These are phyloP conservation scores for Lactuca saligna DNA, from an alignment of 129 eudicot genomes.

Conservation along the genomic window DNA sequence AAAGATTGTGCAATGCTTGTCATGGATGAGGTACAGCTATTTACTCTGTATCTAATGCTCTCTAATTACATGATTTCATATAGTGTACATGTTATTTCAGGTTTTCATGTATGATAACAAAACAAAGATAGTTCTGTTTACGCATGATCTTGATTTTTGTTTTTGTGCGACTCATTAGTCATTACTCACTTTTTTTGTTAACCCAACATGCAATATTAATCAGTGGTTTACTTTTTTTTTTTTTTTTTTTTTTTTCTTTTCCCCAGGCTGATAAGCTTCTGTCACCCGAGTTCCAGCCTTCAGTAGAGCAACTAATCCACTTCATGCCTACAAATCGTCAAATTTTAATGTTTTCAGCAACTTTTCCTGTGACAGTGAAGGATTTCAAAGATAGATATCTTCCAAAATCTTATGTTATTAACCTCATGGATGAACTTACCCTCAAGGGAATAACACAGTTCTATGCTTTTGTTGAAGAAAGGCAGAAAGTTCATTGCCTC, in stretches of 20 bases:
- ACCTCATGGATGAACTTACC: slow-evolving; percentile 99
- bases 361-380: slow-evolving; percentile 95
- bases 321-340: slow-evolving; percentile 76
- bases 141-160: neutral
- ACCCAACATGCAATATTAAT: slow-evolving; percentile 7
- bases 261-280: slow-evolving; percentile 94
- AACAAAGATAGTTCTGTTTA: neutral
- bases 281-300: slow-evolving; percentile 97
- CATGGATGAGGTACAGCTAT: slow-evolving; percentile 81
- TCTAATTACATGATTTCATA: neutral
- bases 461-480: slow-evolving; percentile 98
- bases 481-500: slow-evolving; percentile 98
- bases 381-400: slow-evolving; percentile 88
- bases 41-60: neutral
- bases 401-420: slow-evolving; percentile 80
- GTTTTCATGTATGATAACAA: neutral
- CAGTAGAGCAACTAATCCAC: slow-evolving; percentile 79
- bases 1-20: slow-evolving; percentile 78
- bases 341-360: slow-evolving; percentile 97
- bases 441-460: slow-evolving; percentile 93
- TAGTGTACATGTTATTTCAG: neutral
- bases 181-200: neutral
- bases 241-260: too few relatives aligned
- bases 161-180: neutral
- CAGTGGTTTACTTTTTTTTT: neutral